Conservation (phyloP, 257 asterid species). For the Vinca minor region DNA sequence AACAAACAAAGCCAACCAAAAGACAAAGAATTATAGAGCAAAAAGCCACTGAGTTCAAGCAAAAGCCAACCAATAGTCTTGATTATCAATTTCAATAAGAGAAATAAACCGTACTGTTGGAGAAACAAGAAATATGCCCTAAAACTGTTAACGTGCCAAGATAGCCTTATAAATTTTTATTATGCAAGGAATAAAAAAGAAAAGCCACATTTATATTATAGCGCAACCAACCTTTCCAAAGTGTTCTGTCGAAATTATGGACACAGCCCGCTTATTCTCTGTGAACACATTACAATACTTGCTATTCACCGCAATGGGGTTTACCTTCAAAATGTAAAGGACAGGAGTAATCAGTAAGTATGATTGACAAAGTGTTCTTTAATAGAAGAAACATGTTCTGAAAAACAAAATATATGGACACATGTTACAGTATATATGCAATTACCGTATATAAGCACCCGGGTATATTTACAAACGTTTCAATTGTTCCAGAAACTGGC, state of each 20-base stretch:
- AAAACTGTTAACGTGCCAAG: background rate
- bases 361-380: background rate
- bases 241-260: slow-evolving; percentile 69
- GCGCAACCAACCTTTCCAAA: slow-evolving; percentile 81
- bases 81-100: background rate
- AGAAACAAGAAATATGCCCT: background rate
- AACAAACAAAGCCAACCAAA: too few relatives aligned
- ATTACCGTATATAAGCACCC: slow-evolving; percentile 93
- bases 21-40: background rate
- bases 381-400: background rate
- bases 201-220: background rate
- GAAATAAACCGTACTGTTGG: background rate
- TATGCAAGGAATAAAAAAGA: background rate
- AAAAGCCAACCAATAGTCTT: background rate
- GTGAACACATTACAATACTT: slow-evolving; percentile 97
- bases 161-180: background rate
- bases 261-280: slow-evolving; percentile 82
- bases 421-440: slow-evolving; percentile 81
- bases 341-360: slow-evolving; percentile 1
- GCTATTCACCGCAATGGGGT: slow-evolving; percentile 99
- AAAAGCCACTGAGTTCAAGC: slow-evolving; percentile 1
- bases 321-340: slow-evolving; percentile 51
- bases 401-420: slow-evolving; percentile 7
- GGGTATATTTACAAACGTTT: slow-evolving; percentile 72
- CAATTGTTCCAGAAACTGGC: slow-evolving; percentile 91